Evolutionary conservation across 768 basidiomycete species (phyloP), one percentile per base, ranked within the genome.

Genomic region (Lyophyllum decastes): DNA sequence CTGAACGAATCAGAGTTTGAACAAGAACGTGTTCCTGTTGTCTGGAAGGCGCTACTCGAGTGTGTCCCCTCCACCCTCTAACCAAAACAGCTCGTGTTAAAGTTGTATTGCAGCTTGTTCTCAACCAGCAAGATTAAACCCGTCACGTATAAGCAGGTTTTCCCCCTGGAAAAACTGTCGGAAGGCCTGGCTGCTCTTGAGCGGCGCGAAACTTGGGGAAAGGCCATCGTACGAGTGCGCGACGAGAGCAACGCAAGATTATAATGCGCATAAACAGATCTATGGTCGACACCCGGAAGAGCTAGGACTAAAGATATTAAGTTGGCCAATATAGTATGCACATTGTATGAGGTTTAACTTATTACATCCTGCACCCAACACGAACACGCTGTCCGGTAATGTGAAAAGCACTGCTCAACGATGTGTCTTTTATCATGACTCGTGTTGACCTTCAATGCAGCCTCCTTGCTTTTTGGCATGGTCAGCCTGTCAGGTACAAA

Each of bases 201-300:
- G 67, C 78, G 77, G 46, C 78, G 96, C 61, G 83, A 92, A 73
- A 95, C 94, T 4, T 98, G 94, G 92, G 96, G 96, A 0, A 98
- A 98, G 68, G 90, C 80, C 0, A 77, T 95, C 24, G 82, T 92
- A 8, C 79, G 76, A 49, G 70, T 98, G 48, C 80, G 77, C 33
- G 59, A 61, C 7, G 67, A 61, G 41, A 49, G 44, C 16, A 40
- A 52, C 11, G 59, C 62, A 33, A 66, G 59, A 60, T 46, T 68
- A 22, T 68, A 63, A 40, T 14, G 9, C 10, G 27, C 27, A 2
- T n/a, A n/a, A n/a, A n/a, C n/a, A n/a, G n/a, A n/a, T n/a, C n/a
- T n/a, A n/a, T n/a, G n/a, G n/a, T n/a, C n/a, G n/a, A n/a, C n/a
- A n/a, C n/a, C n/a, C n/a, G n/a, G n/a, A n/a, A n/a, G n/a, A n/a